Base-by-base conservation (phyloP, 805 yeast species). In the Metschnikowia chrysomelidarum region DNA sequence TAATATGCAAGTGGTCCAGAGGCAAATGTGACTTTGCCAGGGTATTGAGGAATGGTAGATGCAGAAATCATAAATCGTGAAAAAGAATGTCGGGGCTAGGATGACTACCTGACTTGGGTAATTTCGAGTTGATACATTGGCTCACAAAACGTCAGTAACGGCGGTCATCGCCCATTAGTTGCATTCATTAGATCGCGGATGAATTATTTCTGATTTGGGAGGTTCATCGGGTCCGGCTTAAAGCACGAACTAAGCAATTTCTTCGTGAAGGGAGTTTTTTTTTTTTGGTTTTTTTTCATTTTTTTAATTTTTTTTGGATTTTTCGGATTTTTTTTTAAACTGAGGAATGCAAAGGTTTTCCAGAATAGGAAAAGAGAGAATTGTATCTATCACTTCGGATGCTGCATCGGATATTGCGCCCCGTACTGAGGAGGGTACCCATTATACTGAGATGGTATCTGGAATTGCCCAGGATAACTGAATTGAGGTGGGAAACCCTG, bases 391-490 rank as follows among this genome's bases (percentile, higher is more conserved):
- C 39, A 53, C 25, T 50, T 54, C 16, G 46, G 55, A 32, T 48
- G 56, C 28, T 45, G 59, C 18, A 40, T 47, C 20, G 58, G 55
- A 32, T 46, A 47, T 19, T 42, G 46, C 3, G 53, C 59, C 13
- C 45, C 44, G 25, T 29, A 44, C 24, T 47, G 59, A n/a, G 56
- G 50, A 7, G 55, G 50, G 40, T 55, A 55, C 5, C 57, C 60
- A 24, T 52, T 53, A 44, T 44, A 53, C 37, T 55, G 64, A 12
- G 60, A 40, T 11, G 50, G 49, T 7, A 35, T 35, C 30, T 48
- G 56, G 24, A 40, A 39, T 17, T 47, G 50, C 26, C 42, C 44
- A 9, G 51, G 55, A 38, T 45, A 46, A 19, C 50, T 54, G 30
- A 34, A 47, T 25, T 42, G 49, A 7, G 47, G 46, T 4, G 46